Percentiles rank a stretch among this genome's conserved stretches.
Evolutionary conservation across 805 yeast species (phyloP).

Genomic region (Priceomyces haplophilus): DNA sequence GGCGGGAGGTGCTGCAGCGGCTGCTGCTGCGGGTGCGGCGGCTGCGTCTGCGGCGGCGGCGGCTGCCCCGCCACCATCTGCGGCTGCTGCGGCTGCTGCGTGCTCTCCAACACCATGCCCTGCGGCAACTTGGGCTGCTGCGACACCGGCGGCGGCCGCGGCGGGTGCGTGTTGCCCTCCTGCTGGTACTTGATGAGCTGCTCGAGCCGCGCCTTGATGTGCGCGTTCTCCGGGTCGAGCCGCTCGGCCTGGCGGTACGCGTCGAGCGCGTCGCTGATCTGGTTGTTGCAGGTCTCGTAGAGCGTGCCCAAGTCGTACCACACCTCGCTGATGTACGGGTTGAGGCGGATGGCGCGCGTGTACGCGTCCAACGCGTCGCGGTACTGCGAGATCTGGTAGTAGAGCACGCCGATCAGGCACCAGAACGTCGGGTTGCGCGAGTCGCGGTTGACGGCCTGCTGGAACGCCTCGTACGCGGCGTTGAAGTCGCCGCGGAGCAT

Average conservation of each 20-base stretch:
- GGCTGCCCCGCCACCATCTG: slow-evolving; percentile 13
- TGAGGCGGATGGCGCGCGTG: slow-evolving; percentile 91
- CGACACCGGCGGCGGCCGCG: slow-evolving; percentile 64
- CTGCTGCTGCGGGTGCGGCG: slow-evolving; percentile 13
- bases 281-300: slow-evolving; percentile 96
- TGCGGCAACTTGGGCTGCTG: slow-evolving; percentile 63
- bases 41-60: slow-evolving; percentile 13
- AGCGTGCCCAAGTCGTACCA: slow-evolving; percentile 98
- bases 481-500: slow-evolving; percentile 95
- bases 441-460: slow-evolving; percentile 96
- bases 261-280: slow-evolving; percentile 89
- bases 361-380: slow-evolving; percentile 97
- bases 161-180: slow-evolving; percentile 62
- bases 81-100: slow-evolving; percentile 17
- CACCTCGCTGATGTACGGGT: slow-evolving; percentile 94
- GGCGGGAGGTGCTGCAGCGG: slow-evolving; percentile 8
- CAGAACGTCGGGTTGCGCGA: slow-evolving; percentile 97
- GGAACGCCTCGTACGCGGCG: slow-evolving; percentile 97
- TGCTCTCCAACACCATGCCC: slow-evolving; percentile 57
- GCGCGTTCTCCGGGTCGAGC: slow-evolving; percentile 90
- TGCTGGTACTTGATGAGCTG: slow-evolving; percentile 73
- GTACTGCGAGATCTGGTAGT: slow-evolving; percentile 94
- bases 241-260: slow-evolving; percentile 97
- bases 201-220: slow-evolving; percentile 88
- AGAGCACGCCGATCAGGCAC: slow-evolving; percentile 93